Evolutionary conservation across 228 moss, liverwort and hornwort species (phyloP), one percentile per base, ranked within the genome.

Genomic region (Sphagnum fallax): DNA sequence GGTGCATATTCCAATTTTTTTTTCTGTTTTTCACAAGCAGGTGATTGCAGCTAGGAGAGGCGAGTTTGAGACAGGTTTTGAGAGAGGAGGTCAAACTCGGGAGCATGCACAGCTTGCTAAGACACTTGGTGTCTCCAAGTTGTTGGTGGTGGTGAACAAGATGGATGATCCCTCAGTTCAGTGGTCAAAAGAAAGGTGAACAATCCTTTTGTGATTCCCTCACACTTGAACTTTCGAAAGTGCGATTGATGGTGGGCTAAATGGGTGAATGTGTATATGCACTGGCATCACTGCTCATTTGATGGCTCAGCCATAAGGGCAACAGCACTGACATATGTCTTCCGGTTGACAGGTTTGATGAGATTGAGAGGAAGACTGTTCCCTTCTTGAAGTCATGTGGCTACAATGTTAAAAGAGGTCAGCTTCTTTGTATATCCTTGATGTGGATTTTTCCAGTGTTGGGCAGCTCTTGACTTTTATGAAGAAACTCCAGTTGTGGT

Each of bases 31-130:
- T 3, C 32, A 32, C 32, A 32, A 32, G 2, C 83, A 94, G 94
- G 94, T 94, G 0, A 93, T 97, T 62, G 75, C 93, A 52, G 91
- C 97, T 52, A 80, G 93, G 62, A 91, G 88, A 79, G 97, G 97
- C 68, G 97, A 97, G 73, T 97, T 97, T 76, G 97, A 97, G 73
- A 97, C 93, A 47, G 97, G 97, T 49, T 97, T 97, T 72, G 97
- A 97, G 81, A 77, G 97, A 83, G 97, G 97, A 74, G 97, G 93
- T 32, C 93, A 97, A 71, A 97, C 97, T 53, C 88, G 91, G 49
- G 97, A 93, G 83, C 97, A 97, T 67, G 97, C 97, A 50, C 91
- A 93, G 73, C 90, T 93, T 61, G 97, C 97, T 0, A 97, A 97
- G 76, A 97, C 97, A 52, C 67, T 97, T 62, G 97, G 97, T 52